Evolutionary conservation across 176 grass and related monocot species (phyloP).

Genomic region (Musa troglodytarum): DNA sequence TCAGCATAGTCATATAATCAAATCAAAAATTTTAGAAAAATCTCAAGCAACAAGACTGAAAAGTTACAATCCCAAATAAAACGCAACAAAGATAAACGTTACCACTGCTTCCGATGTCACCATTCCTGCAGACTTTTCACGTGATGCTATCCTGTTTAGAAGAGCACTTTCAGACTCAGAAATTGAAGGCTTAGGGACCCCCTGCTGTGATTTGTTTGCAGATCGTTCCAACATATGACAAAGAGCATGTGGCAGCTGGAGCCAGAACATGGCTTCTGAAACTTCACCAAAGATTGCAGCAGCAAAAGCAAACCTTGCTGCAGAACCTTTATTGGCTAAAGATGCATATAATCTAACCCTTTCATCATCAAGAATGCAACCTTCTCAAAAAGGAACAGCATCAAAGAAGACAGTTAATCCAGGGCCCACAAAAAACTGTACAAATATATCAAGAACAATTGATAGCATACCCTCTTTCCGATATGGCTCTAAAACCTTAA

Average conservation of each 20-base stretch:
- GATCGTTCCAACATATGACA: slow-evolving; percentile 66
- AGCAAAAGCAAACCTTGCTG: slow-evolving; percentile 83
- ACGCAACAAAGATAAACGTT: not conserved
- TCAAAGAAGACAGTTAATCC: slow-evolving; percentile 11
- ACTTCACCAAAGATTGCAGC: slow-evolving; percentile 82
- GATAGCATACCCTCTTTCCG: slow-evolving; percentile 62
- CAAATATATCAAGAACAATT: slow-evolving; percentile 1
- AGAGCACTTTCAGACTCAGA: slow-evolving; percentile 43
- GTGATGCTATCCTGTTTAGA: slow-evolving; percentile 54
- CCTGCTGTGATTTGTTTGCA: slow-evolving; percentile 41
- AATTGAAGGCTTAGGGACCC: slow-evolving; percentile 32
- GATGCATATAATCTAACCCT: slow-evolving; percentile 70
- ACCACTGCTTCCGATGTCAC: slow-evolving; percentile 36
- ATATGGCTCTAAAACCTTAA: slow-evolving; percentile 93
- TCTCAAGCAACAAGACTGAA: not conserved
- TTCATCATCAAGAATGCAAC: slow-evolving; percentile 96
- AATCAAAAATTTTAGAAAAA: not conserved
- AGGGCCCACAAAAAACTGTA: slow-evolving; percentile 15
- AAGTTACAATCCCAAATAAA: not conserved
- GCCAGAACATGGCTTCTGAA: slow-evolving; percentile 85
- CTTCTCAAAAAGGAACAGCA: slow-evolving; percentile 33
- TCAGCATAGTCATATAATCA: not conserved
- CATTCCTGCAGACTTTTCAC: slow-evolving; percentile 42
- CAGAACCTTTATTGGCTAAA: slow-evolving; percentile 58
- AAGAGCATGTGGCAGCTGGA: slow-evolving; percentile 82